Conservation (phyloP, 2,329 filamentous ascomycete genomes). For the Elsinoe fawcettii region DNA sequence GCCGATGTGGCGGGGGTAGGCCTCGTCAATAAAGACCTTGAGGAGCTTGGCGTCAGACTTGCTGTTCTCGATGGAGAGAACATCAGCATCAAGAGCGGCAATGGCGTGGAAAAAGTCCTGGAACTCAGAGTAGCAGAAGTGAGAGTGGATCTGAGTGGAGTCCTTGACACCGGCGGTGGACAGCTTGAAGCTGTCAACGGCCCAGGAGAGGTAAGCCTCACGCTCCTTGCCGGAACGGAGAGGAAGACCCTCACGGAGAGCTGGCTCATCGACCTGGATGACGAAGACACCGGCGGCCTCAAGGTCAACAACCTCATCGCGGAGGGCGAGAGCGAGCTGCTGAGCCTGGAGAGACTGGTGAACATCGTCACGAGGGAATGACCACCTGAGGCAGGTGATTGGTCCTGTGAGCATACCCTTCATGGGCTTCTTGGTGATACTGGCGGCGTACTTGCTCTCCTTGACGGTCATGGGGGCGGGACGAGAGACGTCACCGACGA, state of each 20-base stretch:
- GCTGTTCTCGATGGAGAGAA: constrained; percentile 99
- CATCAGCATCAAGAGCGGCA: constrained; percentile 92
- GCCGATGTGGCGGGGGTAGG: constrained; percentile 95
- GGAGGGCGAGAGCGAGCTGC: constrained; percentile 95
- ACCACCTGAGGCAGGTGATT: constrained; percentile 98
- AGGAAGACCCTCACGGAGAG: constrained; percentile 97
- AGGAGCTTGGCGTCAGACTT: constrained; percentile 99
- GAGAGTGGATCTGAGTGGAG: constrained; percentile 97
- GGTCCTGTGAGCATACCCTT: constrained; percentile 99
- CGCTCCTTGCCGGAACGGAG: constrained; percentile 90
- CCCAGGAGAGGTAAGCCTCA: constrained; percentile 94
- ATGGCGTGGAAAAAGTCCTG: constrained; percentile 99
- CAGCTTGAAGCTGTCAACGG: constrained; percentile 95
- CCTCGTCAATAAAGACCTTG: constrained; percentile 95
- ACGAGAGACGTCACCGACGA: constrained; percentile 96
- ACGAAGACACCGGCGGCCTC: constrained; percentile 94
- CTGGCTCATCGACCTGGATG: constrained; percentile 99
- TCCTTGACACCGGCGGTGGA: constrained; percentile 88
- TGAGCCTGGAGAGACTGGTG: constrained; percentile 98
- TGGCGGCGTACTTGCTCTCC: constrained; percentile 98
- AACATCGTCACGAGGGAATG: constrained; percentile 98
- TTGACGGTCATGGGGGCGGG: constrained; percentile 98
- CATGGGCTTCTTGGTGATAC: constrained; percentile 97
- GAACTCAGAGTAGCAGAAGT: constrained; percentile 99
- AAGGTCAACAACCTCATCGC: constrained; percentile 96